Base-by-base conservation (phyloP, 495 filamentous ascomycete species). In the Aspergillus olivimuriae region DNA sequence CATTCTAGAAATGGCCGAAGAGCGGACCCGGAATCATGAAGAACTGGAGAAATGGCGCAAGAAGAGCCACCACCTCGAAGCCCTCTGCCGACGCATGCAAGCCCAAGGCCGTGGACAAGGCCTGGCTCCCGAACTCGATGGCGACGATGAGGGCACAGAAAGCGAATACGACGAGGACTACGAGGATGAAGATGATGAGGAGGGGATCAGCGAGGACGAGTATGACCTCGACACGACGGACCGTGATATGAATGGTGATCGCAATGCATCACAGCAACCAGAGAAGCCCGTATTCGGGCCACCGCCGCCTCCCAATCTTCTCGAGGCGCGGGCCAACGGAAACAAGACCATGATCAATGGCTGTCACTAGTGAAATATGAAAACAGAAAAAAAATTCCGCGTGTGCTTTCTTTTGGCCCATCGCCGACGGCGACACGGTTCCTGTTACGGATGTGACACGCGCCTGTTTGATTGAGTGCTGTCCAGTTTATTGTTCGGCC, bases 1-100 rank as follows among this genome's bases (percentile, higher is more conserved):
- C 62, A 96, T 98, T 57, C 74, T 96, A 23, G 86, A 95, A 65
- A 96, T 98, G 94, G 92, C 92, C 6, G 92, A 97, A 63, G 94
- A 97, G 56, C 82, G 92, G 9, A 89, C 84, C 18, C 78, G 84
- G 46, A 79, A 83, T 51, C 77, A 91, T 44, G 80, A 83, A 48
- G 90, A 94, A 48, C 67, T 92, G 20, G 84, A 92, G 43, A 77
- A 80, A 21, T 76, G 86, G 49, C 83, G 83, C 51, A 89, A 89
- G 66, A 94, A 94, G 71, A 87, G 89, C 55, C 83, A 86, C 41
- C 92, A 94, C 56, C 80, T 98, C 28, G 90, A 92, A 63, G 87
- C 84, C 57, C 83, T 97, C 45, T 94, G 92, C 59, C 82, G 89
- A 45, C 86, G 86, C 48, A 94, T 95, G 89, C 89, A 94, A 65